Percentiles rank a stretch among this genome's conserved stretches.
These are phyloP conservation scores for Backusella liffmaniae DNA, from an alignment of 192 early-diverging fungal species.

Conservation along the genomic window DNA sequence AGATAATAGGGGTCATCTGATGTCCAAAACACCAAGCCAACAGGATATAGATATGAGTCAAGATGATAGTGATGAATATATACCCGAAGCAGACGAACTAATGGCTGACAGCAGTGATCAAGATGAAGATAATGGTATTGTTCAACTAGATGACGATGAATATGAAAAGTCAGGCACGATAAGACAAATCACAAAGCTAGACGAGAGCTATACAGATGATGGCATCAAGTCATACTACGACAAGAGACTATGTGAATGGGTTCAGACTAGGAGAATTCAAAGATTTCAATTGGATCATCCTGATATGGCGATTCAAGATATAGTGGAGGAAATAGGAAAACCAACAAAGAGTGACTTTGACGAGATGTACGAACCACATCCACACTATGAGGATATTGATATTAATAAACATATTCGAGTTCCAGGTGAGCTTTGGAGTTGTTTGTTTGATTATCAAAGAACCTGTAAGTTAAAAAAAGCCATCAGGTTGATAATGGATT, in stretches of 20 bases:
- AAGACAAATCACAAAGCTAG: background rate
- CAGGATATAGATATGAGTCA: background rate
- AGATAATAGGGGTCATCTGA: background rate
- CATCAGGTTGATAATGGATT: background rate
- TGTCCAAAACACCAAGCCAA: background rate
- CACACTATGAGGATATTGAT: conserved; percentile 48
- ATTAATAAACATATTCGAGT: conserved; percentile 55
- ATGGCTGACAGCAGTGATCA: background rate
- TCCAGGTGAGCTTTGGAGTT: conserved; percentile 78
- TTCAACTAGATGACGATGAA: conserved; percentile 19
- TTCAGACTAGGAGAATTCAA: conserved; percentile 34
- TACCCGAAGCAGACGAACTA: conserved; percentile 21
- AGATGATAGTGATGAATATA: conserved; percentile 15
- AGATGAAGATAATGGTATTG: conserved; percentile 23
- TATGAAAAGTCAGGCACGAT: conserved; percentile 1
- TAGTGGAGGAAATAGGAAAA: background rate
- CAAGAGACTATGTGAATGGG: conserved; percentile 49
- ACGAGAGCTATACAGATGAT: conserved; percentile 56
- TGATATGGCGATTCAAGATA: background rate
- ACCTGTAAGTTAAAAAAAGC: conserved; percentile 39
- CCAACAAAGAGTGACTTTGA: background rate
- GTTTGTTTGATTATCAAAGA: conserved; percentile 90
- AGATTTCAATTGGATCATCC: conserved; percentile 20
- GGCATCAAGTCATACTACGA: conserved; percentile 58
- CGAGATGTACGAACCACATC: conserved; percentile 54